These are phyloP conservation scores for Lodderomyces margitis DNA, from an alignment of 1,139 yeast species.

Conservation along the genomic window DNA sequence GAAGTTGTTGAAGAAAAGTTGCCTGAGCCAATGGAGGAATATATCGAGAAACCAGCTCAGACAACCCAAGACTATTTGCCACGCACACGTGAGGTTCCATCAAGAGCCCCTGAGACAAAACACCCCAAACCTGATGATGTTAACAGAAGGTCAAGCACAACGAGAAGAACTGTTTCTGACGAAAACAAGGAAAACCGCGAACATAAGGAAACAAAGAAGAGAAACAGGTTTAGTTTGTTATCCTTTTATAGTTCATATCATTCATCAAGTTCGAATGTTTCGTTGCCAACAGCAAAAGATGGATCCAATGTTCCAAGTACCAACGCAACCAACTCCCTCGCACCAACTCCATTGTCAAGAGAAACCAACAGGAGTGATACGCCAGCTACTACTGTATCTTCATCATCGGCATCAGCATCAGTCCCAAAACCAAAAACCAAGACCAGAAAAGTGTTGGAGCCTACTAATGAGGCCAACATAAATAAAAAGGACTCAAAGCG, in stretches of 20 bases:
- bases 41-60: conserved; percentile 11
- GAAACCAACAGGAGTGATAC: conserved; percentile 11
- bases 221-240: conserved; percentile 51
- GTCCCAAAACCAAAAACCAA: conserved; percentile 6
- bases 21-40: conserved; percentile 14
- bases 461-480: conserved; percentile 34
- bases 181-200: conserved; percentile 23
- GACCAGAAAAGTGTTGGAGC: conserved; percentile 41
- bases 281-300: conserved; percentile 13
- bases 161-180: conserved; percentile 8
- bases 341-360: conserved; percentile 17
- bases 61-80: background rate
- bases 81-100: conserved; percentile 2
- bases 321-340: conserved; percentile 19
- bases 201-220: conserved; percentile 37
- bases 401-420: conserved; percentile 13
- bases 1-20: conserved; percentile 5
- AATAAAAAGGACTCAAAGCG: conserved; percentile 19
- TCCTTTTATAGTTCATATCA: conserved; percentile 45
- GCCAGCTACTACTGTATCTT: conserved; percentile 1
- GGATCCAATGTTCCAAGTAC: conserved; percentile 5
- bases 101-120: conserved; percentile 1
- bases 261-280: conserved; percentile 21
- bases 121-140: conserved; percentile 3
- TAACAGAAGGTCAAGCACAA: conserved; percentile 13